Evolutionary conservation across 306 rosid genomes (phyloP).

Genomic region (Cercis canadensis): DNA sequence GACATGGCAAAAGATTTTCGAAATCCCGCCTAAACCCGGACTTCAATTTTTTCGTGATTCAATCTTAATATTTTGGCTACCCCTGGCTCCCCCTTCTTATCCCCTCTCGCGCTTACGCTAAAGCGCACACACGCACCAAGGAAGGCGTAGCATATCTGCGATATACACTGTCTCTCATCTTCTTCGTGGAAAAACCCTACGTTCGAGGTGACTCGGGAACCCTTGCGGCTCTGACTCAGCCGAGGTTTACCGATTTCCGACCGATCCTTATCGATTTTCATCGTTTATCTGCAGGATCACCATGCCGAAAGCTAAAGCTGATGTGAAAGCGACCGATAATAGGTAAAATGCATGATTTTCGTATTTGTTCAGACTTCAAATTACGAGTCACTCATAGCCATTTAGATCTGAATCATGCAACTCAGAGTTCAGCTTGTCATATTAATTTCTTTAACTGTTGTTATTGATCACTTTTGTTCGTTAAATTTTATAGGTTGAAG

Average conservation of each 20-base stretch:
- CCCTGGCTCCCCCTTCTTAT: conserved; percentile 54
- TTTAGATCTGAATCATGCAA: conserved; percentile 30
- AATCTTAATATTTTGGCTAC: conserved; percentile 43
- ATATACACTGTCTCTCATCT: conserved; percentile 16
- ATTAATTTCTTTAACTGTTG: too few species aligned
- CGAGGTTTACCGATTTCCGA: conserved; percentile 6
- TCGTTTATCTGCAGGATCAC: conserved; percentile 33
- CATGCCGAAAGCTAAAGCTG: conserved; percentile 76
- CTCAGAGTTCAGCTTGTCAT: background rate
- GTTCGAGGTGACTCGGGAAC: conserved; percentile 22
- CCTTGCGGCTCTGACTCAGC: conserved; percentile 38
- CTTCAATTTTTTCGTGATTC: conserved; percentile 56
- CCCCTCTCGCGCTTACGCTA: conserved; percentile 35
- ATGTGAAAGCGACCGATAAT: conserved; percentile 49
- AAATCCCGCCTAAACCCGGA: conserved; percentile 94
- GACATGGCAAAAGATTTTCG: conserved; percentile 59
- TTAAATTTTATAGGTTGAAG: conserved; percentile 60
- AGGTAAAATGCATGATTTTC: conserved; percentile 46
- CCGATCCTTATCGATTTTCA: conserved; percentile 23
- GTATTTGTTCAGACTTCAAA: background rate
- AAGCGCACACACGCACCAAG: conserved; percentile 35
- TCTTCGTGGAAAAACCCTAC: conserved; percentile 31
- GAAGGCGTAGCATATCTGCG: conserved; percentile 28
- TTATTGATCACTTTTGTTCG: background rate
- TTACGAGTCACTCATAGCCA: background rate